A percentile compares a stretch with the other conserved stretches of the same genome.
Evolutionary conservation across 2,329 filamentous ascomycete species (phyloP).

Genomic region (Colletotrichum somersetense): DNA sequence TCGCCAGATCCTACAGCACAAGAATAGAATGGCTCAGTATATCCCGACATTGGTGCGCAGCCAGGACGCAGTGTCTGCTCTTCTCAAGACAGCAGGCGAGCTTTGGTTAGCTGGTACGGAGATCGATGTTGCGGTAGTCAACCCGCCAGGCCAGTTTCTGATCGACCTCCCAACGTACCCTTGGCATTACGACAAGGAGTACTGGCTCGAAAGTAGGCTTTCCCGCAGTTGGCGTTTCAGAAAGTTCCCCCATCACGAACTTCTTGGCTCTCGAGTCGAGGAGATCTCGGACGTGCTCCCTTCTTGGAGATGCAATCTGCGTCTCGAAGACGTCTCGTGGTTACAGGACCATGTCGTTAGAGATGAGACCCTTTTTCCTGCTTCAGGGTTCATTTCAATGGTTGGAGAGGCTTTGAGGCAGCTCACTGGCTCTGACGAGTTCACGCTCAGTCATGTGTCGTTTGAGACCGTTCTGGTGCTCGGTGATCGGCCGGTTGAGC

Average conservation of each 20-base stretch:
- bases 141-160: constrained; percentile 19
- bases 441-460: constrained; percentile 48
- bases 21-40: constrained; percentile 3
- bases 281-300: constrained; percentile 31
- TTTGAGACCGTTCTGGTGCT: constrained; percentile 51
- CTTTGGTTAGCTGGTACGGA: constrained; percentile 21
- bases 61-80: constrained; percentile 12
- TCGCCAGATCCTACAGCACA: constrained; percentile 62
- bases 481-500: constrained; percentile 46
- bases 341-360: constrained; percentile 23
- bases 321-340: constrained; percentile 32
- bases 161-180: constrained; percentile 29
- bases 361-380: constrained; percentile 22
- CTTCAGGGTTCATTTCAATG: constrained; percentile 33
- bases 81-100: constrained; percentile 37
- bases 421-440: constrained; percentile 40
- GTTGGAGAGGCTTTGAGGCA: constrained; percentile 31
- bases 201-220: constrained; percentile 28
- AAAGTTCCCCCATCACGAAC: constrained; percentile 26
- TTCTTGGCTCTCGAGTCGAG: constrained; percentile 29
- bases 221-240: constrained; percentile 30
- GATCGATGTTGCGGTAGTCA: constrained; percentile 27
- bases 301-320: constrained; percentile 31
- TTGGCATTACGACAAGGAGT: constrained; percentile 31
- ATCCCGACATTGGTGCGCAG: constrained; percentile 22